These are phyloP conservation scores for Pleodorina starrii DNA, from an alignment of 139 green algal genomes.

Conservation along the genomic window DNA sequence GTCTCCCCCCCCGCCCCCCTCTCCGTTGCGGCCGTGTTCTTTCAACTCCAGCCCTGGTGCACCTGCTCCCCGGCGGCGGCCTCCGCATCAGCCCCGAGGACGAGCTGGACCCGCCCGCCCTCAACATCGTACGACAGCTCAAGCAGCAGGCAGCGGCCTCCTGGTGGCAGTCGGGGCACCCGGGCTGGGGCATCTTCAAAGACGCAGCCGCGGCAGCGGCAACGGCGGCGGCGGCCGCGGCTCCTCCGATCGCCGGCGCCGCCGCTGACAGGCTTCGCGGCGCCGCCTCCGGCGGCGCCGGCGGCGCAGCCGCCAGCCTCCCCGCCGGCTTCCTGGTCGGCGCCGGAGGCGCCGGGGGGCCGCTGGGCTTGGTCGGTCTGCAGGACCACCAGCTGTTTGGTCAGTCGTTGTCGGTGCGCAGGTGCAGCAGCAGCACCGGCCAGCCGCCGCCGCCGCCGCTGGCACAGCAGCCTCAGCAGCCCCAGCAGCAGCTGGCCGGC, in stretches of 20 bases:
- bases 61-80: neutral
- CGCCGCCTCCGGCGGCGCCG: neutral
- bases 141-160: neutral
- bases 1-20: too few relatives aligned
- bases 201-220: neutral
- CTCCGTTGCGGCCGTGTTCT: too few relatives aligned
- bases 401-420: neutral
- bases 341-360: too few relatives aligned
- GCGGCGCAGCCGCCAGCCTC: neutral
- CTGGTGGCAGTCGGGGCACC: conserved; percentile 27
- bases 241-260: neutral
- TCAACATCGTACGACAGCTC: conserved; percentile 6
- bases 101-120: conserved; percentile 10
- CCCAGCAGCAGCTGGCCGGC: neutral
- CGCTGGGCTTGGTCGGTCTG: neutral
- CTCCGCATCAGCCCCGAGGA: conserved; percentile 26
- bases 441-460: neutral
- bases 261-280: neutral
- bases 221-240: neutral
- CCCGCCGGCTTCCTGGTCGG: neutral
- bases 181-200: conserved; percentile 49
- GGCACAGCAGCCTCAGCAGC: neutral
- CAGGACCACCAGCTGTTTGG: too few relatives aligned
- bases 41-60: conserved; percentile 25
- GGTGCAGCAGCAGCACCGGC: neutral